Evolutionary conservation across 2,329 filamentous ascomycete species (phyloP).

Genomic region (Colletotrichum orchidophilum): DNA sequence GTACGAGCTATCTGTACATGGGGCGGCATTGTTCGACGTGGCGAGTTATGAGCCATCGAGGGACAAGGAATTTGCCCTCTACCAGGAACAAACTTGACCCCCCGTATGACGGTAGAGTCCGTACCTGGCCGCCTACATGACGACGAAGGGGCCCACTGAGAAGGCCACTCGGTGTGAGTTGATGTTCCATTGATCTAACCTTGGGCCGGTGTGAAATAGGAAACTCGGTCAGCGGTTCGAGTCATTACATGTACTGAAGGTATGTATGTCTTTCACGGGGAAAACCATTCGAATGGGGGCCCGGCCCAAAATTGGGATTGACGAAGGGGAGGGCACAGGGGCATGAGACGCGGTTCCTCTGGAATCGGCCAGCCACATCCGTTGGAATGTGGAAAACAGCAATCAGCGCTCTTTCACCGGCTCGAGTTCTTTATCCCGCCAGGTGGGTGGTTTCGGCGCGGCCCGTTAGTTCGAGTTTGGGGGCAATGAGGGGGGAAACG

Average conservation of each 20-base stretch:
- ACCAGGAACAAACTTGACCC: background rate
- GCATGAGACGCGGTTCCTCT: background rate
- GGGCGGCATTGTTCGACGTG: background rate
- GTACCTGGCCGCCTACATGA: background rate
- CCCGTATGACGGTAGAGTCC: background rate
- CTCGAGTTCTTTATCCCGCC: background rate
- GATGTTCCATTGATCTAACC: background rate
- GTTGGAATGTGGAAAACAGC: background rate
- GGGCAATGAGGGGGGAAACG: background rate
- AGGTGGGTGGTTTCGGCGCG: background rate
- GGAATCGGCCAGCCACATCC: background rate
- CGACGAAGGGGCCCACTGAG: background rate
- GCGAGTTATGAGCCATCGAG: background rate
- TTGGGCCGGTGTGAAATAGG: background rate
- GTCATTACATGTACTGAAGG: no score
- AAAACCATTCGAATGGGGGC: no score
- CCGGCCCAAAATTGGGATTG: background rate
- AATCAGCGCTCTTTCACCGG: background rate
- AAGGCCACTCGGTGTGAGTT: background rate
- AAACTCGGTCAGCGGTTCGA: background rate
- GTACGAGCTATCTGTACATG: background rate
- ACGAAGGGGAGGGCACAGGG: background rate
- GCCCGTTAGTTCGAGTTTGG: background rate
- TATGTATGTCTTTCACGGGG: background rate
- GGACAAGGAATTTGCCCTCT: background rate